A percentile compares a stretch with the other conserved stretches of the same genome.
These are phyloP conservation scores for Quercus tomentella DNA, from an alignment of 331 rosid species.

Conservation along the genomic window DNA sequence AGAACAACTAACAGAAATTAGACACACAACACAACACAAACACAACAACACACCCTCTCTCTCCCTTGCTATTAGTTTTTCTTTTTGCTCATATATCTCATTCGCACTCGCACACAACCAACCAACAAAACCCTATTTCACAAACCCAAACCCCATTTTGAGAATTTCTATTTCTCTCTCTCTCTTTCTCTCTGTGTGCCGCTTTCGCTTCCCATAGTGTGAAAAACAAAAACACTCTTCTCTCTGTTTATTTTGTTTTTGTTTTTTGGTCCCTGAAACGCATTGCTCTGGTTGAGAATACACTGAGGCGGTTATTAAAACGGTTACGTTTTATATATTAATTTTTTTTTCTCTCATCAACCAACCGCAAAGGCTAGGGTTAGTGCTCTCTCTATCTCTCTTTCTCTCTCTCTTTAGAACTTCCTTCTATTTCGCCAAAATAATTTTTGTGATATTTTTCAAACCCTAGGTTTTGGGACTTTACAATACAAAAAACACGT, in stretches of 20 bases:
- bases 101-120: conserved; percentile 25
- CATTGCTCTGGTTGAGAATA: conserved; percentile 42
- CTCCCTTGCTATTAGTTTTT: too few species aligned
- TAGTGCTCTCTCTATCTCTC: conserved; percentile 29
- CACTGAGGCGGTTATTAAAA: conserved; percentile 41
- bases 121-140: conserved; percentile 59
- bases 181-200: not conserved
- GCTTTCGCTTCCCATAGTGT: not conserved
- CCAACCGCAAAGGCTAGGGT: conserved; percentile 65
- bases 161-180: conserved; percentile 1
- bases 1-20: too few species aligned
- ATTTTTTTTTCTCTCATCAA: conserved; percentile 1
- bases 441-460: conserved; percentile 10
- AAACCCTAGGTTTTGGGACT: conserved; percentile 48
- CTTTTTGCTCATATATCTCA: not conserved
- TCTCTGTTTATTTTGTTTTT: not conserved
- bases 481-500: too few species aligned
- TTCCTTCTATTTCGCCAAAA: conserved; percentile 10
- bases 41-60: too few species aligned
- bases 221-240: not conserved
- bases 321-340: conserved; percentile 44
- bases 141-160: conserved; percentile 13
- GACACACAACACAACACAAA: too few species aligned
- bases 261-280: conserved; percentile 15
- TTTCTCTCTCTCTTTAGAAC: conserved; percentile 1